phyloP scores from a whole-genome alignment of 495 filamentous ascomycete genomes.

The Lasiosphaeriaceae sp. region DNA sequence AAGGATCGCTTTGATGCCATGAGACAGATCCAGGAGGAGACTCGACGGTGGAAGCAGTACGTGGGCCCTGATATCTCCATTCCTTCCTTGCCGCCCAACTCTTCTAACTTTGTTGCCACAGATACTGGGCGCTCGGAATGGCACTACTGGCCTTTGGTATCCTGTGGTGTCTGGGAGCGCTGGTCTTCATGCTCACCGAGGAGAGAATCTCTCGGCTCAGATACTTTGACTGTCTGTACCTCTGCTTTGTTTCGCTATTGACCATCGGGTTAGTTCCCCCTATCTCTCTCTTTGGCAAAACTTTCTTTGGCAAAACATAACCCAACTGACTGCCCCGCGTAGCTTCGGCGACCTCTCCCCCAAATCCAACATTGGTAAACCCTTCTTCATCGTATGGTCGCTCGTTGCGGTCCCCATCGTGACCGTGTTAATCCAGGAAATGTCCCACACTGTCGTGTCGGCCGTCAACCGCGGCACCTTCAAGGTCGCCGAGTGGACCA shows the following conservation, averaged over 20 bases:
- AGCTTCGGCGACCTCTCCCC: constrained; percentile 65
- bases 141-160: constrained; percentile 57
- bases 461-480: constrained; percentile 59
- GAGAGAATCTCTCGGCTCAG: constrained; percentile 48
- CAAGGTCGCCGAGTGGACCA: constrained; percentile 62
- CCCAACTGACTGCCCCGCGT: background rate
- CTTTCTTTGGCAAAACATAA: too few species aligned
- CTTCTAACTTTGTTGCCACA: background rate
- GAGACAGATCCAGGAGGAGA: constrained; percentile 64
- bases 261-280: constrained; percentile 57
- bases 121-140: constrained; percentile 55
- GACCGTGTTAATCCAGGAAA: constrained; percentile 70
- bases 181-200: constrained; percentile 55
- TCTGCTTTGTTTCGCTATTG: constrained; percentile 67
- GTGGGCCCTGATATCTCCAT: background rate
- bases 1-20: constrained; percentile 73
- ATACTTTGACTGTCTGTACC: constrained; percentile 72
- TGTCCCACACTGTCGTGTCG: constrained; percentile 64
- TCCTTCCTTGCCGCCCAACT: too few species aligned
- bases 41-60: constrained; percentile 53
- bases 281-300: background rate
- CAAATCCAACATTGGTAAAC: constrained; percentile 62
- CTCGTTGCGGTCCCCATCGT: constrained; percentile 70
- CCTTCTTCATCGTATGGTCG: constrained; percentile 80
- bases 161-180: constrained; percentile 71